These are phyloP conservation scores for Colletotrichum sp. DNA, from an alignment of 2,329 filamentous ascomycete species.

Conservation along the genomic window DNA sequence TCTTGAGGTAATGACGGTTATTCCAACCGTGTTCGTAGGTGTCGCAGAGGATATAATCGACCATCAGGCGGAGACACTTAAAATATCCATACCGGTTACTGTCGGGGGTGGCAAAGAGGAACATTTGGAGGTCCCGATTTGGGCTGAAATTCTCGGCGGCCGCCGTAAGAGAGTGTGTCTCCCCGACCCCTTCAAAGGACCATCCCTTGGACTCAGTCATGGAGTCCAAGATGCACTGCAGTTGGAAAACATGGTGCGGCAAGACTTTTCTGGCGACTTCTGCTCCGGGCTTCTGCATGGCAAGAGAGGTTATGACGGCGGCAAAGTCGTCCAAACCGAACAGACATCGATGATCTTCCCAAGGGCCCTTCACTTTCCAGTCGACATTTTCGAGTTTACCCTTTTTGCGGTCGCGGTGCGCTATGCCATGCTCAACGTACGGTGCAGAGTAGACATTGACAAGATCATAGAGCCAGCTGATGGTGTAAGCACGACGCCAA, in stretches of 20 bases:
- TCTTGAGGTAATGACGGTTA: background rate
- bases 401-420: background rate
- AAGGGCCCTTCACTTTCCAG: slow-evolving; percentile 35
- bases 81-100: background rate
- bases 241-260: slow-evolving; percentile 53
- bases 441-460: slow-evolving; percentile 49
- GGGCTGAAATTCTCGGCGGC: background rate
- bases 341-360: slow-evolving; percentile 31
- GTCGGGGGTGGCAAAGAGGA: background rate
- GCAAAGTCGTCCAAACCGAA: slow-evolving; percentile 55
- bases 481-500: slow-evolving; percentile 53
- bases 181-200: slow-evolving; percentile 31
- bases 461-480: slow-evolving; percentile 58
- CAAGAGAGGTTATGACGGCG: slow-evolving; percentile 44
- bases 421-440: background rate
- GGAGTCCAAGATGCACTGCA: slow-evolving; percentile 56
- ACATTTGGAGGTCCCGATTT: background rate
- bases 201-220: slow-evolving; percentile 48
- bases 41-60: background rate
- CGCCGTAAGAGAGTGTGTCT: background rate
- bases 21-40: background rate
- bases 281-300: slow-evolving; percentile 45
- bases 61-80: background rate
- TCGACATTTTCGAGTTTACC: background rate
- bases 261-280: slow-evolving; percentile 44